phyloP scores from a whole-genome alignment of 768 basidiomycete genomes.

The Mycena rosella region DNA sequence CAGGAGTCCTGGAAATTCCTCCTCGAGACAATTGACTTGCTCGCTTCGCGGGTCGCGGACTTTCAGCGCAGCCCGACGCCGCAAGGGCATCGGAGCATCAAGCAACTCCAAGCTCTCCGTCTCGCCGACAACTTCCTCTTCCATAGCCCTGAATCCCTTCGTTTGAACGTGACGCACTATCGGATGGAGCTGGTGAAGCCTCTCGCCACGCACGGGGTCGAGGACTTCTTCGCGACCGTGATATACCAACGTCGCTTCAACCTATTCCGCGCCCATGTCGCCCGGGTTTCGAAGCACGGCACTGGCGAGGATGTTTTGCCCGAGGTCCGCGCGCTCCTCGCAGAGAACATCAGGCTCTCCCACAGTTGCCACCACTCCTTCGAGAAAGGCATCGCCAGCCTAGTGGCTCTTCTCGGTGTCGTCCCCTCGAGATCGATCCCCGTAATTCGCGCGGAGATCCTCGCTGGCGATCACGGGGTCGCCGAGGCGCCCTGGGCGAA shows the following conservation, averaged over 20 bases:
- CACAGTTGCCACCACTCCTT: constrained; percentile 25
- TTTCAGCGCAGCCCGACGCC: constrained; percentile 26
- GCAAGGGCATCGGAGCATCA: constrained; percentile 27
- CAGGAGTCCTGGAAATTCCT: constrained; percentile 25
- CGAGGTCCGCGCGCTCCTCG: constrained; percentile 23
- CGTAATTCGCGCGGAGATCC: constrained; percentile 24
- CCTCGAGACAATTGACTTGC: constrained; percentile 20
- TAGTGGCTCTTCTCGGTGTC: constrained; percentile 19
- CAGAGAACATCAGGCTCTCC: constrained; percentile 29
- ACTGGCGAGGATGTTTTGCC: constrained; percentile 30
- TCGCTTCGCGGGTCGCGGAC: constrained; percentile 24
- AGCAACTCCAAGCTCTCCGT: constrained; percentile 29
- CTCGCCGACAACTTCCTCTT: constrained; percentile 31
- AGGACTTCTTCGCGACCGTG: constrained; percentile 27
- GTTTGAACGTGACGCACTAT: constrained; percentile 22
- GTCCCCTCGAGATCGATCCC: constrained; percentile 8
- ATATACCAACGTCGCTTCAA: constrained; percentile 30
- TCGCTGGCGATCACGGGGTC: constrained; percentile 28
- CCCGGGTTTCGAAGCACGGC: constrained; percentile 17
- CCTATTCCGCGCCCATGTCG: constrained; percentile 21
- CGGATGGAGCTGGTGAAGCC: constrained; percentile 33
- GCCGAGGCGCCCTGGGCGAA: constrained; percentile 34
- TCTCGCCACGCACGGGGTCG: constrained; percentile 21
- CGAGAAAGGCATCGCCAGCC: constrained; percentile 13
- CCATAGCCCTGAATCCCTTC: constrained; percentile 23